Conservation (phyloP, 164 flowering plant species). For the Sextonia rubra region DNA sequence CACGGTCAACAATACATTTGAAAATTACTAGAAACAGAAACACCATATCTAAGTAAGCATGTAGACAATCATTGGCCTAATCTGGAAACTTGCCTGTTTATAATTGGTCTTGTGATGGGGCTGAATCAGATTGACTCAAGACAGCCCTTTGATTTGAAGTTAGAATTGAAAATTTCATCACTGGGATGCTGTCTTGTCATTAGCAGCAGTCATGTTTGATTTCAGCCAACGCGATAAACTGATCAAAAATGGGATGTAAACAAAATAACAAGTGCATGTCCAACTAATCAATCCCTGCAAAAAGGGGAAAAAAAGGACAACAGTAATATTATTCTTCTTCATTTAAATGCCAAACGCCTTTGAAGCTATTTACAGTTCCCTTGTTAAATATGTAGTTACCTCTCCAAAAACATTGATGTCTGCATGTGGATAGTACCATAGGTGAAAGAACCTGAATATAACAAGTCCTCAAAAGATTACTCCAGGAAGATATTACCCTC, state of each 20-base stretch:
- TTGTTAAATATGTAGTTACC: constrained; percentile 29
- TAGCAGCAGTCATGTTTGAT: constrained; percentile 19
- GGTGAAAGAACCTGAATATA: constrained; percentile 53
- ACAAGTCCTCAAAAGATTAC: not conserved
- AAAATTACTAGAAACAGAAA: not conserved
- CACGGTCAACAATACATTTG: too few relatives aligned
- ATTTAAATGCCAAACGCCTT: not conserved
- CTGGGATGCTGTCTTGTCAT: constrained; percentile 3
- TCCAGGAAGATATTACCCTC: too few relatives aligned
- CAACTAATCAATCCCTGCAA: constrained; percentile 77
- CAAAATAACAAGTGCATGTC: constrained; percentile 88
- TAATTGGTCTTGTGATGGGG: too few relatives aligned
- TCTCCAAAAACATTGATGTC: constrained; percentile 68
- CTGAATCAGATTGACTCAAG: not conserved
- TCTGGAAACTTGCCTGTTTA: too few relatives aligned
- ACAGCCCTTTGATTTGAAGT: not conserved
- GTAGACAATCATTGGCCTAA: too few relatives aligned
- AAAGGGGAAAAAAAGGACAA: not conserved
- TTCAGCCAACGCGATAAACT: constrained; percentile 69
- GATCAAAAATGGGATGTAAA: constrained; percentile 67
- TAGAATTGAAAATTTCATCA: not conserved
- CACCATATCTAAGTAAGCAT: not conserved
- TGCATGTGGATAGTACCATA: constrained; percentile 85
- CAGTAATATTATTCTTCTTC: not conserved
- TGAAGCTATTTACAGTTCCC: not conserved